Evolutionary conservation across 495 filamentous ascomycete genomes (phyloP).

Genomic region (Aspergillus ostianus): DNA sequence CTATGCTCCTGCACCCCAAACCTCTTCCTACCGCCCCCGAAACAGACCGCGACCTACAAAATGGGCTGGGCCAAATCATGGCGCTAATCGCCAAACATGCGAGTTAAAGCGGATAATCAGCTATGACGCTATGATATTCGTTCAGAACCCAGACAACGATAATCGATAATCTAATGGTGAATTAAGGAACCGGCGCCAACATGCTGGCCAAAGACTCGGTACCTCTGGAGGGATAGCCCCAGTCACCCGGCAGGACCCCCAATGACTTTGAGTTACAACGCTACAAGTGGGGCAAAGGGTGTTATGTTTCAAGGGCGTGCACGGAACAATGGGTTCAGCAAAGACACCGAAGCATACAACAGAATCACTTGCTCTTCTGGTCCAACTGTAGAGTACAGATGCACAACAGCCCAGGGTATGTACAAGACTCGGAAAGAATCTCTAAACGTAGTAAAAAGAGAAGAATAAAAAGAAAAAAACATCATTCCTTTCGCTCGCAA

Average conservation of each 20-base stretch:
- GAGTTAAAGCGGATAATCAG: conserved; percentile 16
- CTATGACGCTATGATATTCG: neutral
- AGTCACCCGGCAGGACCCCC: neutral
- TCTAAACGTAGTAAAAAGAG: conserved; percentile 40
- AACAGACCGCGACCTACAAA: conserved; percentile 22
- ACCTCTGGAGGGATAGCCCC: neutral
- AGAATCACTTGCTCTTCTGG: conserved; percentile 48
- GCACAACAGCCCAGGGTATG: conserved; percentile 50
- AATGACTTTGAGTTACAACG: neutral
- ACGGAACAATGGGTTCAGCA: conserved; percentile 17
- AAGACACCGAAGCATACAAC: conserved; percentile 38
- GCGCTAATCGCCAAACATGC: conserved; percentile 31
- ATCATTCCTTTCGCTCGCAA: conserved; percentile 50
- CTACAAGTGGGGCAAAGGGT: conserved; percentile 4
- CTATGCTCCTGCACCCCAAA: conserved; percentile 39
- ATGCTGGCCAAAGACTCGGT: neutral
- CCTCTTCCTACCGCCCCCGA: conserved; percentile 28
- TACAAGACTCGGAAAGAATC: conserved; percentile 48
- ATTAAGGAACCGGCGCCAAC: neutral
- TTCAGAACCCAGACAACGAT: neutral
- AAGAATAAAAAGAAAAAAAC: conserved; percentile 14
- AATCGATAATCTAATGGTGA: neutral
- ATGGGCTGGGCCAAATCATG: conserved; percentile 35
- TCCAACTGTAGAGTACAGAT: conserved; percentile 47
- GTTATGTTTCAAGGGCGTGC: conserved; percentile 8